These are phyloP conservation scores for Phlebiopsis flavidoalba DNA, from an alignment of 768 basidiomycete species.

Conservation along the genomic window DNA sequence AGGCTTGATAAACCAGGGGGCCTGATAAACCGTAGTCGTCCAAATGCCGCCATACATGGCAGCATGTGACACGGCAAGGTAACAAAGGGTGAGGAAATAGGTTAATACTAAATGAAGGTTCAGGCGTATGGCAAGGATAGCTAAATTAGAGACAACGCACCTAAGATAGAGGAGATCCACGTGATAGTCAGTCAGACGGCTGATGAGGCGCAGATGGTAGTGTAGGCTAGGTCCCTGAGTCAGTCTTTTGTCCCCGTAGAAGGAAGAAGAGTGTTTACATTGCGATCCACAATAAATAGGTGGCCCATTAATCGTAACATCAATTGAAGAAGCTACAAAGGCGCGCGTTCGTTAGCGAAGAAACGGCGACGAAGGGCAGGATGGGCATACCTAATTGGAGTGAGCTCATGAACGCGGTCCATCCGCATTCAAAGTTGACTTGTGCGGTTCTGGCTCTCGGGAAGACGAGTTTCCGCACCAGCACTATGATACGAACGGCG, in stretches of 20 bases:
- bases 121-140: neutral
- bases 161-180: slow-evolving; percentile 27
- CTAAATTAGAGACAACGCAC: slow-evolving; percentile 7
- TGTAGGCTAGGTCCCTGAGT: neutral
- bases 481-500: slow-evolving; percentile 24
- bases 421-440: slow-evolving; percentile 49
- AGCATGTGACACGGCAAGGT: slow-evolving; percentile 42
- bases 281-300: slow-evolving; percentile 29
- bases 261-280: slow-evolving; percentile 24
- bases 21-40: slow-evolving; percentile 42
- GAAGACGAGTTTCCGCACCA: slow-evolving; percentile 32
- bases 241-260: neutral
- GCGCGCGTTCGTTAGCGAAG: neutral
- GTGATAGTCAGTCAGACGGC: slow-evolving; percentile 24
- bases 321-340: slow-evolving; percentile 42
- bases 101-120: slow-evolving; percentile 32
- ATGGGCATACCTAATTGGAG: slow-evolving; percentile 45
- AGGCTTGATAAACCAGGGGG: slow-evolving; percentile 50
- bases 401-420: slow-evolving; percentile 44
- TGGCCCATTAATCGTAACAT: slow-evolving; percentile 39
- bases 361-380: neutral
- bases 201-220: slow-evolving; percentile 23
- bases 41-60: slow-evolving; percentile 43
- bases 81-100: slow-evolving; percentile 52
- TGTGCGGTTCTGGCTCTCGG: slow-evolving; percentile 34